Conservation (phyloP, 2,329 filamentous ascomycete genomes). For the Arachnomyces sp. region DNA sequence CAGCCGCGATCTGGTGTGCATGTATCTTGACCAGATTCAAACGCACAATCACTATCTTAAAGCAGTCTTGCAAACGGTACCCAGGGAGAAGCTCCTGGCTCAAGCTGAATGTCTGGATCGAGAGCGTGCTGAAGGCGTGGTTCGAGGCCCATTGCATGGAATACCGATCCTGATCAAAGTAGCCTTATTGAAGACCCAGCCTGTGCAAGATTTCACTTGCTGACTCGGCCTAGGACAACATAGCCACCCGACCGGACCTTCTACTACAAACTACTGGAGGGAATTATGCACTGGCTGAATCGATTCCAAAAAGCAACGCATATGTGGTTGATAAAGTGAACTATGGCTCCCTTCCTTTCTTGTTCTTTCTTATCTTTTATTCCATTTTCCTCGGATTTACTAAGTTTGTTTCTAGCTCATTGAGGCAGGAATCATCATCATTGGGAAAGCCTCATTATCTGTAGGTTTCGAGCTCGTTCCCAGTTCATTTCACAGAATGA, state of each 20-base stretch:
- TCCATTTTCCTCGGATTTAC: too few relatives aligned
- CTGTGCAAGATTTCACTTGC: neutral
- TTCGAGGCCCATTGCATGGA: slow-evolving; percentile 24
- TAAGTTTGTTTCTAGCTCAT: slow-evolving; percentile 16
- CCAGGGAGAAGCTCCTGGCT: neutral
- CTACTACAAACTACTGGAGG: slow-evolving; percentile 22
- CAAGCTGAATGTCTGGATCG: slow-evolving; percentile 17
- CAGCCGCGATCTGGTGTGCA: neutral
- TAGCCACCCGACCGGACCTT: slow-evolving; percentile 20
- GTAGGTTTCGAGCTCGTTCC: too few relatives aligned
- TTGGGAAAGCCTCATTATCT: slow-evolving; percentile 27
- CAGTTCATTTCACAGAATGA: too few relatives aligned
- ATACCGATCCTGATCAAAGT: slow-evolving; percentile 29
- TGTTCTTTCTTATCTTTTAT: too few relatives aligned
- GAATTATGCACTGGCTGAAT: slow-evolving; percentile 16
- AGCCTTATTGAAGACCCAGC: too few relatives aligned
- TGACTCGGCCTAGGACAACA: slow-evolving; percentile 17
- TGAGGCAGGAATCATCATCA: slow-evolving; percentile 23
- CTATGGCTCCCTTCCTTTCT: too few relatives aligned
- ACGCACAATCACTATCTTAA: neutral
- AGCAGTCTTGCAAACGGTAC: neutral
- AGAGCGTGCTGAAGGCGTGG: slow-evolving; percentile 18
- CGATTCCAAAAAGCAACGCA: slow-evolving; percentile 18
- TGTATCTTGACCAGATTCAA: neutral
- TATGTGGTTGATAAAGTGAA: slow-evolving; percentile 14